Evolutionary conservation across 352 stramenopile genomes (phyloP), one percentile per base, ranked within the genome.

Genomic region (Aphanomyces euteiches): DNA sequence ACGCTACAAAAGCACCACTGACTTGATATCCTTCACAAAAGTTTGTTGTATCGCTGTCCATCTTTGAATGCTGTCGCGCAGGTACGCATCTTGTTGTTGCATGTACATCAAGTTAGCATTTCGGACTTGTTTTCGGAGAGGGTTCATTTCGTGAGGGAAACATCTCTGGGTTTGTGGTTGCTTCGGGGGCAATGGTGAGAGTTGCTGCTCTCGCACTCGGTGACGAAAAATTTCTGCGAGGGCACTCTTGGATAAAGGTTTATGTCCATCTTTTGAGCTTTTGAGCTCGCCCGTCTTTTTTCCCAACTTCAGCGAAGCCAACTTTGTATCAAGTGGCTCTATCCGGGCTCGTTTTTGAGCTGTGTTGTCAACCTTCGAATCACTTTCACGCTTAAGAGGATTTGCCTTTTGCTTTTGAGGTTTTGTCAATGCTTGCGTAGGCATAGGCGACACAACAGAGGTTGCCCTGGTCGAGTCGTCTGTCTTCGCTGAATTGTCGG

Each of bases 201-300:
- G 63, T n/a, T 69, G 63, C 41, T 69, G 63, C 12, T 61, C 38
- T 36, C 45, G 40, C 45, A 69, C 63, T 28, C 63, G 39, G 28
- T 69, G 19, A 19, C 63, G 63, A 60, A 69, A 69, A 21, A 69
- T 69, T 43, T 69, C 63, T 3, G 63, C 63, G 7, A 69, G 37
- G 19, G 45, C 21, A 8, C 36, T 48, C 19, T 69, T 69, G 28
- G 63, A 61, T n/a, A 37, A 28, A 28, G 28, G 28, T 28, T 28
- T 28, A 28, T 0, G 28, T 28, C 28, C 28, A 28, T 28, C 28
- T 2, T 28, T 28, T 28, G 28, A 28, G 28, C 28, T 28, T 2
- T 28, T 28, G 28, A 28, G 28, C 28, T 28, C 28, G 28, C 2
- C 28, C 28, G 28, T 28, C 28, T 28, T 28, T 28, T 28, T 28